A percentile compares a stretch with the other conserved stretches of the same genome.
Conservation (phyloP, 2,329 filamentous ascomycete species). For the Ceratocystis alfenasii region DNA sequence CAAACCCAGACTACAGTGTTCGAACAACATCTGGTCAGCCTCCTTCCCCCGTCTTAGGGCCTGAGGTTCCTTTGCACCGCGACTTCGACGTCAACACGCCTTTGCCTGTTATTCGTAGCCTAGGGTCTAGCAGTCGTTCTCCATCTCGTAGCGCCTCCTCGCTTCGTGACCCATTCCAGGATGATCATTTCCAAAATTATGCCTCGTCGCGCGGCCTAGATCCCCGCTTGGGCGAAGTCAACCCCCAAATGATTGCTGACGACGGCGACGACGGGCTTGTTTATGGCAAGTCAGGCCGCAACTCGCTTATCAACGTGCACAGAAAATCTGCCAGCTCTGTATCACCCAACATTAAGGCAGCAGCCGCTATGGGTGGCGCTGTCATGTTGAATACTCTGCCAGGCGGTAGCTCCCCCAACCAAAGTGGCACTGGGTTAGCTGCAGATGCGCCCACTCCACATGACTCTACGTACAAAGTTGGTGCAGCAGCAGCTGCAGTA, state of each 20-base stretch:
- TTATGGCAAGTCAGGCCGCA: constrained; percentile 37
- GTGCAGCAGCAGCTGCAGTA: constrained; percentile 10
- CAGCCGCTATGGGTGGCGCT: constrained; percentile 33
- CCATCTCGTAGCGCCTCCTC: constrained; percentile 16
- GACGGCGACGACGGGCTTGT: constrained; percentile 77
- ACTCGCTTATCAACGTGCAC: constrained; percentile 44
- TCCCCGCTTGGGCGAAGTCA: constrained; percentile 46
- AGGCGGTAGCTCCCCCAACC: constrained; percentile 15
- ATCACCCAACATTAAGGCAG: constrained; percentile 35
- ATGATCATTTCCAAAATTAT: constrained; percentile 19
- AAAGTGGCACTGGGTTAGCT: constrained; percentile 8
- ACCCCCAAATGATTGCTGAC: constrained; percentile 71
- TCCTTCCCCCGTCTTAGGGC: constrained; percentile 15
- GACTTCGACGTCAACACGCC: constrained; percentile 18
- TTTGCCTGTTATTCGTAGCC: not conserved
- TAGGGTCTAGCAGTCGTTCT: constrained; percentile 1
- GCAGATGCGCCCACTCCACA: not conserved
- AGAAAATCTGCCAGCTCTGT: constrained; percentile 31
- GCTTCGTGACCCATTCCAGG: constrained; percentile 20
- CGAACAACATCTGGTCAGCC: not conserved
- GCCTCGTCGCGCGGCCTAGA: constrained; percentile 31
- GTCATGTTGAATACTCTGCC: constrained; percentile 25
- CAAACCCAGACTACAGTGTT: constrained; percentile 16
- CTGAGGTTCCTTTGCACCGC: constrained; percentile 17
- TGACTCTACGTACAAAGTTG: not conserved